Evolutionary conservation across 2,329 filamentous ascomycete species (phyloP).

Genomic region (Xylaria sp.): DNA sequence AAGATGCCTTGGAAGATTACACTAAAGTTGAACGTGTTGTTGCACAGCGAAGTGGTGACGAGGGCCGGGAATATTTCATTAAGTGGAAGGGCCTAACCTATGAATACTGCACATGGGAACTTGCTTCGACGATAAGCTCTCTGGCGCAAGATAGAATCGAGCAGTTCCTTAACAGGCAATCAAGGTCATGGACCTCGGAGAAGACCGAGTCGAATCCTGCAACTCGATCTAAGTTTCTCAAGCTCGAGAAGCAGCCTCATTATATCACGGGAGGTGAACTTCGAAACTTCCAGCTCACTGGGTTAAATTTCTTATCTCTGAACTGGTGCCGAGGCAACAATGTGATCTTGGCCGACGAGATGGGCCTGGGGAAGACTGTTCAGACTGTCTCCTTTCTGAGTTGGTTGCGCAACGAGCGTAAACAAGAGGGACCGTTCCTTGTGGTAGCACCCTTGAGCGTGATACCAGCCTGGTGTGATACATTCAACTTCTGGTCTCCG

Average conservation of each 20-base stretch:
- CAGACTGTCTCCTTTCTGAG: conserved; percentile 97
- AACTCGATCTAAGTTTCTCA: conserved; percentile 78
- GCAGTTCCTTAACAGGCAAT: conserved; percentile 84
- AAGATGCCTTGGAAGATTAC: conserved; percentile 88
- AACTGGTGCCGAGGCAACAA: conserved; percentile 96
- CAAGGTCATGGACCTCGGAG: conserved; percentile 83
- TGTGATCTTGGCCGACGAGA: conserved; percentile 97
- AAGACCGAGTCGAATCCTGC: conserved; percentile 77
- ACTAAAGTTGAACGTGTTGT: conserved; percentile 95
- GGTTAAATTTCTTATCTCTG: conserved; percentile 93
- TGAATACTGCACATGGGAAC: conserved; percentile 95
- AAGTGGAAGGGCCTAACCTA: conserved; percentile 98
- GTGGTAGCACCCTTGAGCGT: conserved; percentile 98
- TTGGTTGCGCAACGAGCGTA: conserved; percentile 90
- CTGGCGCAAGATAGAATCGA: conserved; percentile 92
- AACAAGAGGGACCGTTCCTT: conserved; percentile 92
- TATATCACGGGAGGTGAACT: conserved; percentile 88
- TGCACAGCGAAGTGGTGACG: conserved; percentile 80
- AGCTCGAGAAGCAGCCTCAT: conserved; percentile 80
- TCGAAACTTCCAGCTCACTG: conserved; percentile 91
- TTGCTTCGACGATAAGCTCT: conserved; percentile 75
- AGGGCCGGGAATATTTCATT: conserved; percentile 87
- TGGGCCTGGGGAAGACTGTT: conserved; percentile 98
- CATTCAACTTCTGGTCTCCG: conserved; percentile 95
- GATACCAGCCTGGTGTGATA: conserved; percentile 98